A percentile compares a stretch with the other conserved stretches of the same genome.
These are phyloP conservation scores for Pyrenula aspistea DNA, from an alignment of 495 filamentous ascomycete genomes.

Conservation along the genomic window DNA sequence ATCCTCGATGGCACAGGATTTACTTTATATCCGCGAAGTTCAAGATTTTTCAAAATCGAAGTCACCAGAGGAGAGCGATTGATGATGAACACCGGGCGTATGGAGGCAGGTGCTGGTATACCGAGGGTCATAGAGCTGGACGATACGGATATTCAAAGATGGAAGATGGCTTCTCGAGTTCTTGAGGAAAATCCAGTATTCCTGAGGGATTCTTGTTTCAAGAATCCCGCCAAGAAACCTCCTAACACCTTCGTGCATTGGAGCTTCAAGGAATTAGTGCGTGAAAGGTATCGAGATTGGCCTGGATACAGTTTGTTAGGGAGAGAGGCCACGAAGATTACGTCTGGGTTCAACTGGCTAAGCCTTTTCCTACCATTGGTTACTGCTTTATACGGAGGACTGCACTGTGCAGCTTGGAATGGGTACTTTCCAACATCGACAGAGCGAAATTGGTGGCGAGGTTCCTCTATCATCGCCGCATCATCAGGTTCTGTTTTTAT, in stretches of 20 bases:
- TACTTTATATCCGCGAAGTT: neutral
- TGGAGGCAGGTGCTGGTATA: neutral
- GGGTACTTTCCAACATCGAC: slow-evolving; percentile 3
- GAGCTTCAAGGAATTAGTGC: neutral
- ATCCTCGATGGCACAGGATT: slow-evolving; percentile 4
- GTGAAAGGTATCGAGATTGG: neutral
- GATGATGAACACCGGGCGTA: neutral
- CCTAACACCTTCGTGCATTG: neutral
- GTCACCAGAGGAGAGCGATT: neutral
- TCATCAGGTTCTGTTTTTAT: neutral
- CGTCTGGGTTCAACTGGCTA: neutral
- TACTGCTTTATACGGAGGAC: neutral
- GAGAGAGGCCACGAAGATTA: neutral
- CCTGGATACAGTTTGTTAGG: neutral
- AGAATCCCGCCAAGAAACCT: neutral
- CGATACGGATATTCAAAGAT: neutral
- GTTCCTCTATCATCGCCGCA: slow-evolving; percentile 3
- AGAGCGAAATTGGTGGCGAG: slow-evolving; percentile 8
- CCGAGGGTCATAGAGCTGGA: neutral
- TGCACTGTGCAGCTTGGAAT: slow-evolving; percentile 9
- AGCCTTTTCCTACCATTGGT: neutral
- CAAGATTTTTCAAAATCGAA: neutral
- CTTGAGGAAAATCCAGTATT: neutral
- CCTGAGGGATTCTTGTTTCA: neutral
- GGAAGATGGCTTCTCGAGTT: neutral